Evolutionary conservation across 1,284 basidiomycete genomes (phyloP), one percentile per base, ranked within the genome.

Genomic region (Trichosporon faecale): DNA sequence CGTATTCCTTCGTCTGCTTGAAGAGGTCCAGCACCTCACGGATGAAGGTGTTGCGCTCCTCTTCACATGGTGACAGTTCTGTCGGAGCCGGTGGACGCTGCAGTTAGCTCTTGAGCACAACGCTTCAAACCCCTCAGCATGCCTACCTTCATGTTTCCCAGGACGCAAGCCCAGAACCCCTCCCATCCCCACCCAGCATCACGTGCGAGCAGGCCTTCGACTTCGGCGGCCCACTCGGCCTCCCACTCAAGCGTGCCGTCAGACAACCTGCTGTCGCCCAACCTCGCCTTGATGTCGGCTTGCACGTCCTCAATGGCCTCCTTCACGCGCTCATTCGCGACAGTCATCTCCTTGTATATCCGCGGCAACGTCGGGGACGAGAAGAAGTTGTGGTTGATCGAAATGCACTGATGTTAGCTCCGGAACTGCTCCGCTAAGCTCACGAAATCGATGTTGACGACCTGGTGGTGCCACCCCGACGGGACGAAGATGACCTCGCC

Each of bases 381-480:
- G 74, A 85, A 84, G 84, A 87, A 88, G 73, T 86, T 86, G 78
- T 86, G 85, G 75, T 86, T 86, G 76, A 86, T 83, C 0, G 83
- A 85, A 57, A 85, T 81, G 57, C 85, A 81, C 84, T 85, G 69
- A 9, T 18, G 66, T 69, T 31, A 67, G 65, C 33, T 46, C n/a
- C n/a, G n/a, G 35, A 6, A 49, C 31, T 21, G 25, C 23, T 3
- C 74, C 4, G 25, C 18, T 6, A 11, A 52, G 49, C 80, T 73
- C 66, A 83, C 79, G 73, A 79, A 80, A 44, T 79, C 76, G 9
- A 85, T 68, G 64, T 84, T 83, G 31, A 80, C 74, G 3, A 84
- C 83, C 73, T 83, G 83, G 70, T 85, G 82, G 76, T 84, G 81
- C 84, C 84, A 85, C 8, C 84, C 84, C 8, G 77, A 79, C 4